phyloP scores from a whole-genome alignment of 148 eudicot genomes.

The Chenopodium suecicum region DNA sequence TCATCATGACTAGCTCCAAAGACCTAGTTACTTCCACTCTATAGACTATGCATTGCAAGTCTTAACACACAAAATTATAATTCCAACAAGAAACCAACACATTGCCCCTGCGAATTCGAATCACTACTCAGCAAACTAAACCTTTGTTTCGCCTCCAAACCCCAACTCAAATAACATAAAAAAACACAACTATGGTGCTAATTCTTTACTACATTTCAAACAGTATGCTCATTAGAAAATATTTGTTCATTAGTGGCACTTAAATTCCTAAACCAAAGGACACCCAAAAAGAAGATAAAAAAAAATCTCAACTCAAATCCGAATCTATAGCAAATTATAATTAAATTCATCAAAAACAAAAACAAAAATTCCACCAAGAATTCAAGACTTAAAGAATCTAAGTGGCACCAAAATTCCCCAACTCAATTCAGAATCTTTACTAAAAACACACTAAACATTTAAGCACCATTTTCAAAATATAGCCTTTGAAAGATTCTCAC shows the following conservation, averaged over 20 bases:
- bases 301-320: slow-evolving; percentile 14
- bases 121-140: background rate
- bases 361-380: background rate
- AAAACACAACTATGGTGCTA: background rate
- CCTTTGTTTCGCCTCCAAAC: background rate
- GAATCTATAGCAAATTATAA: background rate
- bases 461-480: background rate
- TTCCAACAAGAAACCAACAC: background rate
- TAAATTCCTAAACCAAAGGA: too few species aligned
- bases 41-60: background rate
- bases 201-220: background rate
- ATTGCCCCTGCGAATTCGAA: background rate
- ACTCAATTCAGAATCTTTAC: slow-evolving; percentile 8
- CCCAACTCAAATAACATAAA: background rate
- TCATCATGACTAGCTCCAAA: background rate
- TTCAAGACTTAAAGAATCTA: slow-evolving; percentile 11
- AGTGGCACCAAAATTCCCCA: slow-evolving; percentile 18
- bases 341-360: background rate
- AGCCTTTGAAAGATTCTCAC: slow-evolving; percentile 11
- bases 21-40: background rate
- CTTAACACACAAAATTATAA: background rate
- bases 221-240: background rate
- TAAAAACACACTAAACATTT: background rate
- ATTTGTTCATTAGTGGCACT: slow-evolving; percentile 5
- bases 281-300: background rate